A percentile compares a stretch with the other conserved stretches of the same genome.
Evolutionary conservation across 305 asterid genomes (phyloP).

Genomic region (Salvia sclarea): DNA sequence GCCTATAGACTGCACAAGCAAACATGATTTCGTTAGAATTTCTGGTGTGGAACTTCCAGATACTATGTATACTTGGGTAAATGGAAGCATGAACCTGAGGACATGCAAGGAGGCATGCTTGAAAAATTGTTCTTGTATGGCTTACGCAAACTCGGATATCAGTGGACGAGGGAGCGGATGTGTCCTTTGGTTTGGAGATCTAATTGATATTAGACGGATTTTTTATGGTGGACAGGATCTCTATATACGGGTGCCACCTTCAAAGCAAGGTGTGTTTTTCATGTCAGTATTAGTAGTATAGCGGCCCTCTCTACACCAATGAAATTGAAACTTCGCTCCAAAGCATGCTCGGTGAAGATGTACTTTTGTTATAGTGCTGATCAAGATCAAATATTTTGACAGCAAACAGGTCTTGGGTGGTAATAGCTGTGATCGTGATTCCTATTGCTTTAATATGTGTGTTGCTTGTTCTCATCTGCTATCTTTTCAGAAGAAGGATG

Average conservation of each 20-base stretch:
- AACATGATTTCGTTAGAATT: slow-evolving; percentile 38
- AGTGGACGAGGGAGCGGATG: slow-evolving; percentile 50
- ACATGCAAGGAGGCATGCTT: slow-evolving; percentile 51
- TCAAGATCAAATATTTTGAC: slow-evolving; percentile 28
- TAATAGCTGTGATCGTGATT: slow-evolving; percentile 24
- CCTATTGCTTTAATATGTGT: slow-evolving; percentile 32
- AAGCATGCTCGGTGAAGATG: slow-evolving; percentile 9
- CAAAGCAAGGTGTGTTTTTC: slow-evolving; percentile 34
- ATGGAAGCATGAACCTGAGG: slow-evolving; percentile 36
- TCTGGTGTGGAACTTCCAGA: slow-evolving; percentile 50
- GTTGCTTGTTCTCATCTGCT: slow-evolving; percentile 35
- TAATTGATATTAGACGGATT: slow-evolving; percentile 45
- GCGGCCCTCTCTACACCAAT: background rate
- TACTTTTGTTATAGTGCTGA: background rate
- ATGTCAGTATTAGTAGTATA: background rate
- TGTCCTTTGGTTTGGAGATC: slow-evolving; percentile 52
- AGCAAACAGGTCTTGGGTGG: slow-evolving; percentile 27
- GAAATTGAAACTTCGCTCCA: background rate
- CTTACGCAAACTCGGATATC: slow-evolving; percentile 44
- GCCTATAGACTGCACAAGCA: slow-evolving; percentile 38
- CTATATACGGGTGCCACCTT: slow-evolving; percentile 39
- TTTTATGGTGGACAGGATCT: slow-evolving; percentile 50
- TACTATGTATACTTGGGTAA: slow-evolving; percentile 32
- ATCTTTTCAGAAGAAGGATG: slow-evolving; percentile 32
- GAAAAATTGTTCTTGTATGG: slow-evolving; percentile 62